phyloP scores from a whole-genome alignment of 768 basidiomycete genomes.

The Podaxis carcinomalis region DNA sequence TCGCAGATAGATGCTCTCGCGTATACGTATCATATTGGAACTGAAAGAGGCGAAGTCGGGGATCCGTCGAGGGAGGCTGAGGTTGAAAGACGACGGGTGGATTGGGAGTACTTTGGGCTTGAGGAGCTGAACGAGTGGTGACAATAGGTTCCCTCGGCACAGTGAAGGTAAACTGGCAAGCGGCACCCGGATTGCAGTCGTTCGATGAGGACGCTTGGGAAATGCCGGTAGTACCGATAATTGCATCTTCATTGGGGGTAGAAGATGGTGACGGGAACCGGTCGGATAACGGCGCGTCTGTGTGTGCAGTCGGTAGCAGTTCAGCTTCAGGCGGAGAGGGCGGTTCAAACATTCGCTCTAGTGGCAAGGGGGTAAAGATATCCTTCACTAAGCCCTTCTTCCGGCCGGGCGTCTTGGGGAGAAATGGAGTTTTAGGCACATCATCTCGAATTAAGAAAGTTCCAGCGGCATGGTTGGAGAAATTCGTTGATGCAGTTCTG shows the following conservation, averaged over 20 bases:
- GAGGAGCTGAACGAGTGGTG: slow-evolving; percentile 34
- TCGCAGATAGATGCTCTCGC: slow-evolving; percentile 85
- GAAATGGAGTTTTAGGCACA: slow-evolving; percentile 45
- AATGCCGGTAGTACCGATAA: slow-evolving; percentile 44
- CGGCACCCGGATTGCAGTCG: slow-evolving; percentile 41
- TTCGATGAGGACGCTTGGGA: slow-evolving; percentile 44
- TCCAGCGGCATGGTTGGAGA: slow-evolving; percentile 39
- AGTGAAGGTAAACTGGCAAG: slow-evolving; percentile 73
- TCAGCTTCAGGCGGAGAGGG: slow-evolving; percentile 65
- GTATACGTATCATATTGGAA: slow-evolving; percentile 97
- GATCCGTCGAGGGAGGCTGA: slow-evolving; percentile 50
- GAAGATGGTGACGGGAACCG: background rate
- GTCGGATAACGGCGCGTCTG: background rate
- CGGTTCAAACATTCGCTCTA: slow-evolving; percentile 93
- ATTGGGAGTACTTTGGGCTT: slow-evolving; percentile 62
- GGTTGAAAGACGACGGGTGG: slow-evolving; percentile 25
- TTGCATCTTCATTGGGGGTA: slow-evolving; percentile 30
- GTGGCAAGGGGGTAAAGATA: slow-evolving; percentile 82
- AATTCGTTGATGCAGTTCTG: slow-evolving; percentile 22
- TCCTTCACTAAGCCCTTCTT: slow-evolving; percentile 67
- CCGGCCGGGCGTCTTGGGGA: slow-evolving; percentile 64
- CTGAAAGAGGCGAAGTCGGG: slow-evolving; percentile 82
- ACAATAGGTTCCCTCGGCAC: slow-evolving; percentile 40
- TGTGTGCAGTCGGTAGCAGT: background rate
- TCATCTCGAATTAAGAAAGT: slow-evolving; percentile 79